Evolutionary conservation across 345 rosid species (phyloP), one percentile per base, ranked within the genome.

Genomic region (Hibiscus tridactylites): DNA sequence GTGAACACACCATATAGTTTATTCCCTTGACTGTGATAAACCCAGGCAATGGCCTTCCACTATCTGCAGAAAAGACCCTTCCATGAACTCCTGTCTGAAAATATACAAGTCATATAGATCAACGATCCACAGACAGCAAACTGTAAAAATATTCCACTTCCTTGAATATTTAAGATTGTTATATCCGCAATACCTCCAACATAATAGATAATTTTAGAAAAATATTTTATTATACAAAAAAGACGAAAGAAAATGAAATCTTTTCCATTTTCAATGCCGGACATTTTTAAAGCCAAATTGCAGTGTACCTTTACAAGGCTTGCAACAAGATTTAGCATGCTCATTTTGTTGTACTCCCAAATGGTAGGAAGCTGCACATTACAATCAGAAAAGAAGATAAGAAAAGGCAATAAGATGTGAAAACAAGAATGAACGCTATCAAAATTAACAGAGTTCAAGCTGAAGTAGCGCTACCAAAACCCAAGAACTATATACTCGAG

Each of bases 11-110:
- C 79, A 89, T 88, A 79, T 88, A 85, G 79, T 94, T 89, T 72
- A 94, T 88, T 81, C 92, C 97, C 72, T 80, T 79, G 74, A 92
- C 76, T 26, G 71, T 78, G 78, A 92, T 80, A 62, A 73, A 71
- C 4, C 93, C 97, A 78, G 91, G 92, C 39, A 92, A 83, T 13
- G 97, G 93, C 79, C 82, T 90, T 81, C 93, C 93, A 58, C 80
- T 76, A 76, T 88, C 88, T 29, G 89, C 80, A 67, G 98, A 90
- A 83, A 84, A 90, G 73, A 94, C 86, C 80, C 91, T 82, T 62
- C 97, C 98, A 81, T 88, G 96, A 76, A 94, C 85, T 83, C 96
- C 98, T 76, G 85, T 88, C 97, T 94, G 76, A 58, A 73, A 72
- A 69, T 44, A 49, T 17, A 74, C 28, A 74, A 77, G 37, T 54